Percentiles rank a stretch among this genome's conserved stretches.
These are phyloP conservation scores for Arctium lappa DNA, from an alignment of 129 eudicot species.

Conservation along the genomic window DNA sequence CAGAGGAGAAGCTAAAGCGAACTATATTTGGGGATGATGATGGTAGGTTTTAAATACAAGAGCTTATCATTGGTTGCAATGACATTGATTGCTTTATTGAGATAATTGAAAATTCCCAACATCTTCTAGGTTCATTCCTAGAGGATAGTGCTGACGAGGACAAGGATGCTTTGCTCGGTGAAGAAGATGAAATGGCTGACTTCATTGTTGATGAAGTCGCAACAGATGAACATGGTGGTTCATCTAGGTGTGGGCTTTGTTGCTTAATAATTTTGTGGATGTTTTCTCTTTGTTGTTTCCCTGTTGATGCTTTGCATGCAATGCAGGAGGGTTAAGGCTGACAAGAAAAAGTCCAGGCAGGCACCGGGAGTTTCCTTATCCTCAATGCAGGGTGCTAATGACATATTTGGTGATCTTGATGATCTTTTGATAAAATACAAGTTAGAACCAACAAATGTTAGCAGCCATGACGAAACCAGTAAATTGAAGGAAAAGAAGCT, in stretches of 20 bases:
- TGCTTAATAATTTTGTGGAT: not conserved
- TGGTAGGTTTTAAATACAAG: conserved; percentile 34
- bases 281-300: not conserved
- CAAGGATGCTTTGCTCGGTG: conserved; percentile 36
- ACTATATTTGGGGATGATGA: conserved; percentile 72
- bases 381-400: conserved; percentile 39
- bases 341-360: conserved; percentile 48
- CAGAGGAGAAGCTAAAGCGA: conserved; percentile 53
- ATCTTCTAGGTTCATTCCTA: conserved; percentile 27
- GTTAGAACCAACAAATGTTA: conserved; percentile 33
- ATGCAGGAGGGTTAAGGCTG: conserved; percentile 50
- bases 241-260: conserved; percentile 26
- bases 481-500: conserved; percentile 50
- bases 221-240: conserved; percentile 28
- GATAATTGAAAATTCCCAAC: not conserved
- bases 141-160: conserved; percentile 44
- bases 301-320: conserved; percentile 8
- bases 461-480: conserved; percentile 37
- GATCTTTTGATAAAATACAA: conserved; percentile 49
- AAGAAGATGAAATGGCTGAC: conserved; percentile 77
- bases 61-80: not conserved
- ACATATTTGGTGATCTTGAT: conserved; percentile 54
- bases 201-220: conserved; percentile 56
- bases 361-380: conserved; percentile 47
- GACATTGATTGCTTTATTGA: not conserved